Base-by-base conservation (phyloP, 768 basidiomycete species). In the Mycena leptocephala region DNA sequence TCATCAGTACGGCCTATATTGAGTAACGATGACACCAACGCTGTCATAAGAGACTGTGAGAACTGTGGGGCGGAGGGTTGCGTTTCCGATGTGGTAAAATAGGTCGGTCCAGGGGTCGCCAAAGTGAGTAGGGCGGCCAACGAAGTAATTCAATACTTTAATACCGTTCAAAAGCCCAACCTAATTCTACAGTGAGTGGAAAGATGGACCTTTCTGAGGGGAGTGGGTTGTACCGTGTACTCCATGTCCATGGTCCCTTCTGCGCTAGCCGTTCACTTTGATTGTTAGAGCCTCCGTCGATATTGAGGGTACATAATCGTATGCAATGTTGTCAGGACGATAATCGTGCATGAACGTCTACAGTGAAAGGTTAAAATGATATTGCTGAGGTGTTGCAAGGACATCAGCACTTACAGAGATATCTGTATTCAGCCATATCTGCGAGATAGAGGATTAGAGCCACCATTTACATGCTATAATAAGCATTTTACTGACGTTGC, bases 31-130 rank as follows among this genome's bases (percentile, higher is more conserved):
- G 20, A 26, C 59, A 61, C 33, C 32, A 20, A 16, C 35, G 35
- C 35, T 37, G 59, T 61, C 59, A 61, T 61, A 61, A 61, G 59
- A 61, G 20, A 61, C 59, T 61, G 59, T 61, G 59, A 61, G 59
- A 61, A 61, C 59, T 61, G 59, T 61, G 33, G 59, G 59, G 26
- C 59, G 59, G 33, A 61, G 59, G 59, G 59, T 61, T 24, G 59
- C 59, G 59, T 61, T 61, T 33, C 59, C 59, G 59, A 61, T 39
- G 20, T 61, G 59, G 59, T 61, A 61, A 24, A 61, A 61, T 61
- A 61, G 59, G 59, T 61, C 59, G 59, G 59, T 61, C 3, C 13
- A 61, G 33, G 59, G 59, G 59, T 61, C 59, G 59, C 59, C 59
- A 61, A 61, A 61, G 1, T 33, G 33, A 35, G 20, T 10, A 11